A percentile compares a stretch with the other conserved stretches of the same genome.
Evolutionary conservation across 306 rosid species (phyloP).

Genomic region (Vigna mungo): DNA sequence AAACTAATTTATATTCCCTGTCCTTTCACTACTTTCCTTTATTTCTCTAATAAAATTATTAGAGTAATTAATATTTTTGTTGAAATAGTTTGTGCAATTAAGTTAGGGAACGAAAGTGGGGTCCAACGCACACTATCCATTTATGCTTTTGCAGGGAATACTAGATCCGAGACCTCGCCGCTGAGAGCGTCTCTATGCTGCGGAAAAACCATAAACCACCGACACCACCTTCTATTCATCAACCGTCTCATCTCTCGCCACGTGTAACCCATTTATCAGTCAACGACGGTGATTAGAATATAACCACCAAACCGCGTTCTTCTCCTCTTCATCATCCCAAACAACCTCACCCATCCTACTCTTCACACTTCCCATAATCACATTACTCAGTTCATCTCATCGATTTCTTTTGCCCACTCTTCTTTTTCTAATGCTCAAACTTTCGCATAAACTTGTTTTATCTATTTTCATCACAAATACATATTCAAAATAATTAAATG

Average conservation of each 20-base stretch:
- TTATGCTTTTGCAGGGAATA: conserved; percentile 8
- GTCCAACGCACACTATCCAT: conserved; percentile 8
- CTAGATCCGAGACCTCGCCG: conserved; percentile 47
- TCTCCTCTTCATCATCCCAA: conserved; percentile 26
- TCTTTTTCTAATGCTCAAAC: too few species aligned
- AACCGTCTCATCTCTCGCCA: conserved; percentile 31
- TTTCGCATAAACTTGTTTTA: too few species aligned
- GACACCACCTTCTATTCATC: conserved; percentile 49
- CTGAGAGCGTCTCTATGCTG: conserved; percentile 13
- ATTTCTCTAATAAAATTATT: too few species aligned
- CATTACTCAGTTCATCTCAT: too few species aligned
- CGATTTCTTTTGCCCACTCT: too few species aligned
- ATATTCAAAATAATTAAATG: too few species aligned
- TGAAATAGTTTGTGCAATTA: not conserved
- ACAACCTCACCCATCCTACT: not conserved
- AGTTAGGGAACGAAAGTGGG: not conserved
- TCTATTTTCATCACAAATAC: too few species aligned
- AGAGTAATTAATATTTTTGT: too few species aligned
- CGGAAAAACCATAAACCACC: conserved; percentile 44
- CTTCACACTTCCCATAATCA: not conserved
- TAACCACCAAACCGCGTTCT: conserved; percentile 44
- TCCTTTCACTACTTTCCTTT: too few species aligned
- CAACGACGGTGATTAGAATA: not conserved
- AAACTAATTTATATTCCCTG: too few species aligned
- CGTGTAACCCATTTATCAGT: conserved; percentile 39